These are phyloP conservation scores for Cladorrhinum sp. DNA, from an alignment of 2,329 filamentous ascomycete species.

Conservation along the genomic window DNA sequence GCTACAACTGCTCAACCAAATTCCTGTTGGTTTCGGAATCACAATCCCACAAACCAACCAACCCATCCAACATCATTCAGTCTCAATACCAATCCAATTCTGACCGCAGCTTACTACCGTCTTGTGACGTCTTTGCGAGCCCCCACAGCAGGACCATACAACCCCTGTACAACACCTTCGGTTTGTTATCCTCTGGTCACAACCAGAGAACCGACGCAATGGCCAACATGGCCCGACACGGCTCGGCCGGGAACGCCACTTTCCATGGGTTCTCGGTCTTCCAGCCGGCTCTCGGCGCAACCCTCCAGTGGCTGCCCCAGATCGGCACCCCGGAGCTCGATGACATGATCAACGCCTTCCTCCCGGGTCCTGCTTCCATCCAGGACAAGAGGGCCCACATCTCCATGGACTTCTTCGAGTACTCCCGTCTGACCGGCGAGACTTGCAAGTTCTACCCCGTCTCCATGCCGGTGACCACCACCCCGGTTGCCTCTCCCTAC, in stretches of 20 bases:
- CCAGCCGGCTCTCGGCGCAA: constrained; percentile 54
- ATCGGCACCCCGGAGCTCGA: constrained; percentile 61
- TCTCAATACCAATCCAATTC: neutral
- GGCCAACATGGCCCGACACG: constrained; percentile 37
- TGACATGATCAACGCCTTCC: constrained; percentile 55
- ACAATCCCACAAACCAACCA: neutral
- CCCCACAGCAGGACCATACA: neutral
- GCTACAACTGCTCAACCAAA: neutral
- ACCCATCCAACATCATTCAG: neutral
- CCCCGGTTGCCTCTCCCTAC: constrained; percentile 44
- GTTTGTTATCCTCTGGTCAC: constrained; percentile 3
- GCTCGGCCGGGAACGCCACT: constrained; percentile 30
- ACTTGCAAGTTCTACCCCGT: constrained; percentile 60
- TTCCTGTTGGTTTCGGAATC: constrained; percentile 1
- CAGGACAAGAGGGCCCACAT: constrained; percentile 57
- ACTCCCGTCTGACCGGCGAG: constrained; percentile 52
- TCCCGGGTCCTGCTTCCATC: constrained; percentile 51
- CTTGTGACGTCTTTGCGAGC: neutral
- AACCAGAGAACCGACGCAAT: constrained; percentile 24
- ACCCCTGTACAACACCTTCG: neutral
- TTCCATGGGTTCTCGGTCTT: constrained; percentile 57
- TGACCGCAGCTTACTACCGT: neutral
- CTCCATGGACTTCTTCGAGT: constrained; percentile 58
- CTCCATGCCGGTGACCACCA: constrained; percentile 34
- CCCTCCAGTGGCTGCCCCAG: constrained; percentile 64